These are phyloP conservation scores for Albizia julibrissin DNA, from an alignment of 306 rosid genomes.

Conservation along the genomic window DNA sequence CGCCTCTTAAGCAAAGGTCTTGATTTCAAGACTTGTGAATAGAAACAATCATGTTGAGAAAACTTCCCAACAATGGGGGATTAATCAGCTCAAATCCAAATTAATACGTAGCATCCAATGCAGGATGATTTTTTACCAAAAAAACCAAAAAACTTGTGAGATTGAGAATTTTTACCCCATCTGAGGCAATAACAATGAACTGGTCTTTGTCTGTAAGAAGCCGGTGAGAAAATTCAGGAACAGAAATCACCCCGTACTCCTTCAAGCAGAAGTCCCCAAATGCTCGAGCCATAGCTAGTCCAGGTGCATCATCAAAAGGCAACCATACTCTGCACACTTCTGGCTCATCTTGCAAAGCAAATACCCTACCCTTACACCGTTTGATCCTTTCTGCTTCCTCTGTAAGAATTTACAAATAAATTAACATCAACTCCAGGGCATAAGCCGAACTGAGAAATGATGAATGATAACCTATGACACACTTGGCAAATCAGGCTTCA, in stretches of 20 bases:
- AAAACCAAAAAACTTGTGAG: not conserved
- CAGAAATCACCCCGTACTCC: slow-evolving; percentile 93
- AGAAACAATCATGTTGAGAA: not conserved
- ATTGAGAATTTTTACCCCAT: slow-evolving; percentile 69
- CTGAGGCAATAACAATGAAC: slow-evolving; percentile 93
- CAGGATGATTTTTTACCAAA: not conserved
- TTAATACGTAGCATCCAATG: not conserved
- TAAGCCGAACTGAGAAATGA: slow-evolving; percentile 15
- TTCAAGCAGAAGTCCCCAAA: slow-evolving; percentile 96
- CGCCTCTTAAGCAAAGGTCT: too few species aligned
- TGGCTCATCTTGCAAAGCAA: slow-evolving; percentile 96
- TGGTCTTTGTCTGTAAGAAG: slow-evolving; percentile 74
- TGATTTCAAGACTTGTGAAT: not conserved
- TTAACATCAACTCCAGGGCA: slow-evolving; percentile 25
- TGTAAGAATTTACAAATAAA: slow-evolving; percentile 28
- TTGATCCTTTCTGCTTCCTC: slow-evolving; percentile 97
- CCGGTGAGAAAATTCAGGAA: slow-evolving; percentile 85
- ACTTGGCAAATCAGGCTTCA: slow-evolving; percentile 98
- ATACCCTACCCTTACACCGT: slow-evolving; percentile 88
- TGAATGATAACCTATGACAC: slow-evolving; percentile 29
- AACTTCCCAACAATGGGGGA: not conserved
- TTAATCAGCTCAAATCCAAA: not conserved
- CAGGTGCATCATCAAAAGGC: slow-evolving; percentile 96
- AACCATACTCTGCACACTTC: slow-evolving; percentile 94
- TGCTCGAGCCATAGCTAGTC: slow-evolving; percentile 99